Conservation (phyloP, 2,329 filamentous ascomycete genomes). For the Penicillium hesseltinei region DNA sequence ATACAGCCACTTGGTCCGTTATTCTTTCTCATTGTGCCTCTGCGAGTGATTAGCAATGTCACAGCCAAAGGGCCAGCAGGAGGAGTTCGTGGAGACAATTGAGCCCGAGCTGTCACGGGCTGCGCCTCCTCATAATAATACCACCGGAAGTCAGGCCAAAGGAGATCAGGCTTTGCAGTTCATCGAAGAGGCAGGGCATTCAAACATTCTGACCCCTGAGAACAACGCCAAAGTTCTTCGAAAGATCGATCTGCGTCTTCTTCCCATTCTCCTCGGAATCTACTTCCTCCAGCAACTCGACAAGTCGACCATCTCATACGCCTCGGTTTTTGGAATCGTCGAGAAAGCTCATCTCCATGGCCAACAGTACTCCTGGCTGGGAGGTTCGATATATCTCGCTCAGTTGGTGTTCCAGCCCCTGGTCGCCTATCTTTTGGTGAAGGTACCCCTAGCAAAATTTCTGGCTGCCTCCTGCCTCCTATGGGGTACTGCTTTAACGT, state of each 20-base stretch:
- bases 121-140: not conserved
- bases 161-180: conserved; percentile 53
- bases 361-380: conserved; percentile 55
- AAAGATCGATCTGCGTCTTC: conserved; percentile 52
- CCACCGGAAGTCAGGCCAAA: conserved; percentile 1
- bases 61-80: conserved; percentile 17
- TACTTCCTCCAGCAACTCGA: conserved; percentile 65
- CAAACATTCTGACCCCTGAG: conserved; percentile 50
- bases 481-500: conserved; percentile 53
- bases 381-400: conserved; percentile 54
- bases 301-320: conserved; percentile 61
- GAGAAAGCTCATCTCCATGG: conserved; percentile 58
- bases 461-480: conserved; percentile 52
- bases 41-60: conserved; percentile 14
- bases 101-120: conserved; percentile 7
- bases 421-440: conserved; percentile 56
- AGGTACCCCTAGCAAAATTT: conserved; percentile 61
- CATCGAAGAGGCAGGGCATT: conserved; percentile 47
- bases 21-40: not conserved
- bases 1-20: not conserved
- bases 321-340: conserved; percentile 62
- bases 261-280: conserved; percentile 57
- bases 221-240: conserved; percentile 54
- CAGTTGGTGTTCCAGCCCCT: conserved; percentile 55
- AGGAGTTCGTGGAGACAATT: conserved; percentile 31